phyloP scores from a whole-genome alignment of 1,284 basidiomycete species.

The Abortiporus biennis region DNA sequence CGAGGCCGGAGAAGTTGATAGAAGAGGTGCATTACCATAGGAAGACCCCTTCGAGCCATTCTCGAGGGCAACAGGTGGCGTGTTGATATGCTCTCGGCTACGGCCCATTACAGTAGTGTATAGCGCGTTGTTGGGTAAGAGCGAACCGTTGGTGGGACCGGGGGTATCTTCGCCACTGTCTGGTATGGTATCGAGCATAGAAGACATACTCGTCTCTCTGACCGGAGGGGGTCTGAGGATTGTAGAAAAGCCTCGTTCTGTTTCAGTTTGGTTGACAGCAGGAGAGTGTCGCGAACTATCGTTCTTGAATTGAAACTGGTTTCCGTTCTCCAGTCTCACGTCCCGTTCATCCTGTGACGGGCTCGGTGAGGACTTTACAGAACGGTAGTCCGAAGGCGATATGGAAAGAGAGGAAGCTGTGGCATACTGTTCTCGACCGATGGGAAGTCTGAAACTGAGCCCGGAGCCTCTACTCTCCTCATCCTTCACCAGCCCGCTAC shows the following conservation, averaged over 20 bases:
- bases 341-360: slow-evolving; percentile 37
- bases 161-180: slow-evolving; percentile 46
- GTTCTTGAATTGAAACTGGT: slow-evolving; percentile 24
- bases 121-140: slow-evolving; percentile 16
- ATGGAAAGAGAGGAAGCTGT: slow-evolving; percentile 50
- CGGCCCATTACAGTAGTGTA: slow-evolving; percentile 17
- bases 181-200: slow-evolving; percentile 44
- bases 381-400: slow-evolving; percentile 60
- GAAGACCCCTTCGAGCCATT: slow-evolving; percentile 29
- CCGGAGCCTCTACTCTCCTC: slow-evolving; percentile 30
- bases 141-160: slow-evolving; percentile 6
- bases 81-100: slow-evolving; percentile 23
- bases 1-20: slow-evolving; percentile 69
- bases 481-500: slow-evolving; percentile 48
- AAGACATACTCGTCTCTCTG: slow-evolving; percentile 46
- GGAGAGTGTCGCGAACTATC: slow-evolving; percentile 41
- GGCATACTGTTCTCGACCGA: slow-evolving; percentile 47
- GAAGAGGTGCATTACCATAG: slow-evolving; percentile 31
- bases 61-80: slow-evolving; percentile 37
- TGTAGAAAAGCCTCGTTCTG: slow-evolving; percentile 34
- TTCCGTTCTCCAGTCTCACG: slow-evolving; percentile 16
- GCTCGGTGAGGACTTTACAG: slow-evolving; percentile 64
- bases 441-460: slow-evolving; percentile 39
- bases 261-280: slow-evolving; percentile 39
- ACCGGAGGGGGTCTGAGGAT: slow-evolving; percentile 30